phyloP scores from a whole-genome alignment of 2,329 filamentous ascomycete genomes.

The Fusarium haematococcum region DNA sequence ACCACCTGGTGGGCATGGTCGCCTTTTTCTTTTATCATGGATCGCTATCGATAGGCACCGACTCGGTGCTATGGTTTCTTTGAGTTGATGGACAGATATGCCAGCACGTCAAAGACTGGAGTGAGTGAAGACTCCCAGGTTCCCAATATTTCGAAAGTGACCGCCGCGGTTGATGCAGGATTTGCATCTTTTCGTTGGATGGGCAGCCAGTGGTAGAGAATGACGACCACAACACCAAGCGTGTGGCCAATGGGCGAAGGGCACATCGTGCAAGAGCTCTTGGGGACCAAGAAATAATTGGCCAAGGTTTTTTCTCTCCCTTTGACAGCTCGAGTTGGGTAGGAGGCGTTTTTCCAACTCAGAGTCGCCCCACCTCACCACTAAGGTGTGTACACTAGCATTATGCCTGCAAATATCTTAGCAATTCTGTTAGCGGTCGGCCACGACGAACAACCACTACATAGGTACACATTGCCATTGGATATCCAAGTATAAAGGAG shows the following conservation, averaged over 20 bases:
- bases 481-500: neutral
- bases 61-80: neutral
- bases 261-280: conserved; percentile 1
- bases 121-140: neutral
- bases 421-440: neutral
- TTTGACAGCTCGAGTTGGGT: neutral
- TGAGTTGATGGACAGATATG: neutral
- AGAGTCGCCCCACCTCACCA: conserved; percentile 1
- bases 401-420: neutral
- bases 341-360: neutral
- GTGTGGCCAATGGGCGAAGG: neutral
- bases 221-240: neutral
- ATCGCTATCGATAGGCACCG: conserved; percentile 2
- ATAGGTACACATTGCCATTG: neutral
- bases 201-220: neutral
- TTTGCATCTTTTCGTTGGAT: neutral
- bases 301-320: neutral
- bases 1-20: conserved; percentile 2
- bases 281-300: conserved; percentile 6
- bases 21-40: conserved; percentile 2
- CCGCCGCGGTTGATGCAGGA: neutral
- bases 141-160: neutral
- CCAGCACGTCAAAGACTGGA: neutral
- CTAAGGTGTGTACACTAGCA: neutral
- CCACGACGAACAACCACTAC: neutral